A percentile compares a stretch with the other conserved stretches of the same genome.
Conservation (phyloP, 2,329 filamentous ascomycete genomes). For the Magnaporthiopsis rhizophila region DNA sequence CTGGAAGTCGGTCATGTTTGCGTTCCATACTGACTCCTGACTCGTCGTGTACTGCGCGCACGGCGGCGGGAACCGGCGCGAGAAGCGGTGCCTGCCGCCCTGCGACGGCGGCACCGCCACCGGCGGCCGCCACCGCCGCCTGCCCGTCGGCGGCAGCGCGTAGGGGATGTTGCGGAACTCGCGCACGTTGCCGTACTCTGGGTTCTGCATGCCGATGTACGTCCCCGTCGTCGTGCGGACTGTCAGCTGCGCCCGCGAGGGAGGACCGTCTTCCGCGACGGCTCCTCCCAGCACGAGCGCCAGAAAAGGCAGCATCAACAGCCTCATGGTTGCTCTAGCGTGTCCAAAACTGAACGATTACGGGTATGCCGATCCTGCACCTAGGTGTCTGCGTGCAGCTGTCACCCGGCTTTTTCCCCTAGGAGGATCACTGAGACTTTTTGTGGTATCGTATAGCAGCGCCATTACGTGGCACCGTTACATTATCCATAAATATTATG, state of each 20-base stretch:
- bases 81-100: conserved; percentile 10
- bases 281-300: not conserved
- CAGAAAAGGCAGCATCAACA: not conserved
- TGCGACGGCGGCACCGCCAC: conserved; percentile 2
- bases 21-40: conserved; percentile 20
- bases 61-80: conserved; percentile 16
- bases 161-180: conserved; percentile 31
- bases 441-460: too few relatives aligned
- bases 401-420: too few relatives aligned
- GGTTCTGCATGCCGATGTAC: conserved; percentile 25
- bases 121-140: conserved; percentile 13
- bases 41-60: conserved; percentile 18
- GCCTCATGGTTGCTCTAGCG: not conserved
- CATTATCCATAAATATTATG: too few relatives aligned
- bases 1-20: conserved; percentile 22
- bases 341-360: too few relatives aligned
- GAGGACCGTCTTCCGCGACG: not conserved
- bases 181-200: conserved; percentile 22
- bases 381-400: too few relatives aligned
- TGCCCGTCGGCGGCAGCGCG: conserved; percentile 20
- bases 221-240: conserved; percentile 23
- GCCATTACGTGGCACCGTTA: too few relatives aligned
- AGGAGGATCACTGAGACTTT: too few relatives aligned
- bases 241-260: conserved; percentile 14
- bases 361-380: too few relatives aligned